These are phyloP conservation scores for Wickerhamiella bombiphila DNA, from an alignment of 805 yeast genomes.

Conservation along the genomic window DNA sequence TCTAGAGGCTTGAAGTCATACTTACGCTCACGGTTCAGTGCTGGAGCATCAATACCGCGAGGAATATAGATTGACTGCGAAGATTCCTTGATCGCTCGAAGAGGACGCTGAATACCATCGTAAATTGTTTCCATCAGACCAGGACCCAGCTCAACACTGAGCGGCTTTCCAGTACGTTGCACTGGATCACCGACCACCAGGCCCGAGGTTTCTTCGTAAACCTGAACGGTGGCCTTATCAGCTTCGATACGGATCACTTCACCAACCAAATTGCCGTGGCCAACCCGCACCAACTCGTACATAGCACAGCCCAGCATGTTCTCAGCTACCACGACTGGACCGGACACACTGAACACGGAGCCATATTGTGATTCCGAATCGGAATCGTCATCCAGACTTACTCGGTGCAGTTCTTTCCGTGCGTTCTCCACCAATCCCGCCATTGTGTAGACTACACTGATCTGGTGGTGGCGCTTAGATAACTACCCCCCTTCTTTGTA, in stretches of 20 bases:
- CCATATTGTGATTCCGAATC: constrained; percentile 61
- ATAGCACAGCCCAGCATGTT: constrained; percentile 99
- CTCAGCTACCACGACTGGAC: constrained; percentile 96
- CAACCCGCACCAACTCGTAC: constrained; percentile 97
- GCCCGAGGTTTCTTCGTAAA: constrained; percentile 98
- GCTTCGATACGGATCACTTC: constrained; percentile 95
- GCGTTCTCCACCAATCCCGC: constrained; percentile 57
- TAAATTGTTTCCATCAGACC: constrained; percentile 98
- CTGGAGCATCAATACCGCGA: constrained; percentile 95
- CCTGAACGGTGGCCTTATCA: constrained; percentile 97
- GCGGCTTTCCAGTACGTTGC: constrained; percentile 94
- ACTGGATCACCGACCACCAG: constrained; percentile 99
- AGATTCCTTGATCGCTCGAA: constrained; percentile 74
- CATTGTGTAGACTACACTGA: neutral
- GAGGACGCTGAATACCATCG: constrained; percentile 99
- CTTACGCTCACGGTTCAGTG: constrained; percentile 65
- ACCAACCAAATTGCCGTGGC: constrained; percentile 93
- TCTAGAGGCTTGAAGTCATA: constrained; percentile 76
- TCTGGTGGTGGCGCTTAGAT: neutral
- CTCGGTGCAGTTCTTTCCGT: constrained; percentile 79
- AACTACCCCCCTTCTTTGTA: too few relatives aligned
- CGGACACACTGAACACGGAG: constrained; percentile 80
- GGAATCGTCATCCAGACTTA: constrained; percentile 56
- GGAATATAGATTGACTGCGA: constrained; percentile 94
- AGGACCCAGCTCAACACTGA: constrained; percentile 97